Evolutionary conservation across 352 stramenopile species (phyloP), one percentile per base, ranked within the genome.

Genomic region (Phytophthora fragariaefolia): DNA sequence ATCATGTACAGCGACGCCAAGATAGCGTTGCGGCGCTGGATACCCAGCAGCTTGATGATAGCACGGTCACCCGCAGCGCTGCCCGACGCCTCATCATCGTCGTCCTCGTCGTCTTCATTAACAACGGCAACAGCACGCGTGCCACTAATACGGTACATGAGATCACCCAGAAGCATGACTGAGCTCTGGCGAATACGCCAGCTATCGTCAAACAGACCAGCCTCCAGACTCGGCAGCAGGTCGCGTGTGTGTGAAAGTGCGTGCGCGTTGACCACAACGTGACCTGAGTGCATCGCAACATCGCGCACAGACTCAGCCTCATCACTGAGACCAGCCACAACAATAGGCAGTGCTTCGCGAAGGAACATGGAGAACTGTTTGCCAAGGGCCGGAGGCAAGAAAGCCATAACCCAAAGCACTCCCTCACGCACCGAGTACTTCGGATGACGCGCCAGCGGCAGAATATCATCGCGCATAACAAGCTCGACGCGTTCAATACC

Each of bases 151-250:
- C 98, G 96, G 76, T 98, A 98, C 70, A 99, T 95, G 61, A 98
- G 83, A 62, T 98, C 90, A 50, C 92, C 98, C 30, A 99, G 84
- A 23, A 99, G 76, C 66, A 92, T 95, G 28, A 99, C 93, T 3
- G 96, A 99, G 61, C 96, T 98, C 74, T 99, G 92, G 50, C 98
- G 91, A 63, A 99, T 99, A 58, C 98, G 95, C 94, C 98, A 99
- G 79, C 98, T 98, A 66, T 99, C 94, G 74, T 99, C 96, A 52
- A 97, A 96, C 36, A 99, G 87, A 32, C 97, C 97, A 30, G 87
- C 77, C 69, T 99, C 96, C 6, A 99, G 85, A 68, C 97, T 94
- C 40, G 97, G 98, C 42, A 99, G 71, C 67, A 99, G 96, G 62
- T 99, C 97, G n/a, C 96, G 87, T 34, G 98, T 97, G 77, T 99